Conservation (phyloP, 2,329 filamentous ascomycete genomes). For the Parastagonospora avenae region DNA sequence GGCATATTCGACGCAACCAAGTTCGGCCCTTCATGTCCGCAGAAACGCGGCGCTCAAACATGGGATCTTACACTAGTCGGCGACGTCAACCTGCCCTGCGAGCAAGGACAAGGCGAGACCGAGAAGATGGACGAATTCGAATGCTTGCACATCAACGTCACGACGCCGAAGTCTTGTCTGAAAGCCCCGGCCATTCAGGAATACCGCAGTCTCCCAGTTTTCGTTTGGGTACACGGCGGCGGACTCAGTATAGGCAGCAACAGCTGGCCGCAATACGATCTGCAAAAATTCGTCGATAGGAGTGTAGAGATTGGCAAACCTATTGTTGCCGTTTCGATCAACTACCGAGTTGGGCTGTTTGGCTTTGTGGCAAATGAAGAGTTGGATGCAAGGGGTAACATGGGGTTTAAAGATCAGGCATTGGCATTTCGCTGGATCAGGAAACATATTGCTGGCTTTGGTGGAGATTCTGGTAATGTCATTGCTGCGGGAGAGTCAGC, state of each 20-base stretch:
- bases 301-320: conserved; percentile 51
- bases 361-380: conserved; percentile 53
- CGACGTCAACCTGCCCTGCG: conserved; percentile 14
- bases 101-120: conserved; percentile 19
- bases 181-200: background rate
- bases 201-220: conserved; percentile 51
- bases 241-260: conserved; percentile 56
- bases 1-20: conserved; percentile 38
- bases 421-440: conserved; percentile 47
- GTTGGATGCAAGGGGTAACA: conserved; percentile 45
- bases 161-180: conserved; percentile 28
- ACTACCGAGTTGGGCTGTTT: conserved; percentile 39
- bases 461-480: conserved; percentile 46
- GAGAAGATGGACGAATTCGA: conserved; percentile 41
- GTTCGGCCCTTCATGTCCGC: conserved; percentile 47
- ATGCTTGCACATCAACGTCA: conserved; percentile 43
- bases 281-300: conserved; percentile 51
- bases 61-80: conserved; percentile 35
- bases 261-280: conserved; percentile 59
- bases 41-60: conserved; percentile 35
- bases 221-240: conserved; percentile 61
- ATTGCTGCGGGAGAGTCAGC: conserved; percentile 55
- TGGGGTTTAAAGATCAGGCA: conserved; percentile 43
- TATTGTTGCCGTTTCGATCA: conserved; percentile 50
- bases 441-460: conserved; percentile 46